Conservation (phyloP, 371 early-diverging fungal genomes). For the Syncephalis plumigaleata region DNA sequence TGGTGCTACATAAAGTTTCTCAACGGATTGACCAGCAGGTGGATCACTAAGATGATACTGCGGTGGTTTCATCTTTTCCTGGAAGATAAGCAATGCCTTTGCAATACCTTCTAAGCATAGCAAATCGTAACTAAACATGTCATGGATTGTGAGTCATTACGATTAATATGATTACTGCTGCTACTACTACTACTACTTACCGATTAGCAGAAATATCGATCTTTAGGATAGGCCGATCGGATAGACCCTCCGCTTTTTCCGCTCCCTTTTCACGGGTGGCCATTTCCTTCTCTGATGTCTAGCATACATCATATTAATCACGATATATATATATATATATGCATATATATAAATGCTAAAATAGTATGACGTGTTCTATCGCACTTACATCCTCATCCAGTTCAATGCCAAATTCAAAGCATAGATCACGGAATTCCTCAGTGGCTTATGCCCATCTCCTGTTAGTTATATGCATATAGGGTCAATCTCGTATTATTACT, state of each 20-base stretch:
- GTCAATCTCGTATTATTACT: slow-evolving; percentile 4
- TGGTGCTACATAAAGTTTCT: slow-evolving; percentile 47
- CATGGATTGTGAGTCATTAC: slow-evolving; percentile 1
- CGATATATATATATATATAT: too few relatives aligned
- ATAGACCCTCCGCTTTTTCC: slow-evolving; percentile 33
- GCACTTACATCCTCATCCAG: slow-evolving; percentile 86
- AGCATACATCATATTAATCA: too few relatives aligned
- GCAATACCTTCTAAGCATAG: slow-evolving; percentile 90
- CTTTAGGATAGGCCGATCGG: slow-evolving; percentile 75
- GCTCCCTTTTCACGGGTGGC: slow-evolving; percentile 38
- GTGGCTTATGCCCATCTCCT: too few relatives aligned
- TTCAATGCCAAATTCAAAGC: slow-evolving; percentile 99
- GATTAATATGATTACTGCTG: slow-evolving; percentile 3
- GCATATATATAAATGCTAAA: too few relatives aligned
- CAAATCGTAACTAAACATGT: slow-evolving; percentile 91
- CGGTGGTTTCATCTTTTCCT: slow-evolving; percentile 45
- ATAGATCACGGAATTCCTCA: slow-evolving; percentile 88
- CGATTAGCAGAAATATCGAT: slow-evolving; percentile 99
- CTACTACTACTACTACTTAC: slow-evolving; percentile 24
- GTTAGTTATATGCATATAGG: too few relatives aligned
- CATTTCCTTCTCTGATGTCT: slow-evolving; percentile 71
- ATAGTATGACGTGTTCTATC: too few relatives aligned
- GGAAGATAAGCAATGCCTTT: slow-evolving; percentile 70
- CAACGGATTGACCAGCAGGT: slow-evolving; percentile 34
- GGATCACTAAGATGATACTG: slow-evolving; percentile 25